Conservation (phyloP, 441 rosid genomes). For the Aleurites moluccanus region DNA sequence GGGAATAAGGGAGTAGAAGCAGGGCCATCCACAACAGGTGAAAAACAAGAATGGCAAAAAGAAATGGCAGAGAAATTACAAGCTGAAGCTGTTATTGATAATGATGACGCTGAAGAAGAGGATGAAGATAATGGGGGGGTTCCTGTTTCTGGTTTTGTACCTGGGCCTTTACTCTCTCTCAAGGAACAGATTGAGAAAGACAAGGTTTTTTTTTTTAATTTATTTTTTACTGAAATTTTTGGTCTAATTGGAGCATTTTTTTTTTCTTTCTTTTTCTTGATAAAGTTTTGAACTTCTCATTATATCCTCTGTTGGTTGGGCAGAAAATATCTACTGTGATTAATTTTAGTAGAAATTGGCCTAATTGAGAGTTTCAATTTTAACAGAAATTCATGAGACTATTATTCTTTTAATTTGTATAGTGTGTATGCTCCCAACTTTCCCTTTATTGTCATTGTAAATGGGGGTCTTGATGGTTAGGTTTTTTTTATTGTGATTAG, state of each 20-base stretch:
- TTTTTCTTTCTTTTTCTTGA: background rate
- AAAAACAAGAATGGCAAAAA: conserved; percentile 24
- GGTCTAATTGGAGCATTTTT: background rate
- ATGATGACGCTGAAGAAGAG: conserved; percentile 27
- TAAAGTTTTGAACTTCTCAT: background rate
- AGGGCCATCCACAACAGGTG: conserved; percentile 37
- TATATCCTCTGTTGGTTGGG: background rate
- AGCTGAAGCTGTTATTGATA: conserved; percentile 15
- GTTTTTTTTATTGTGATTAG: background rate
- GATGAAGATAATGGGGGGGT: conserved; percentile 24
- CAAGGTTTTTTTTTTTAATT: conserved; percentile 37
- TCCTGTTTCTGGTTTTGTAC: conserved; percentile 42
- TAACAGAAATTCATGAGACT: background rate
- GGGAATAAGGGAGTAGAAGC: conserved; percentile 36
- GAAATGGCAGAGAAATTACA: conserved; percentile 31
- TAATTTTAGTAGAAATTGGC: background rate
- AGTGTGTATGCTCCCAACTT: background rate
- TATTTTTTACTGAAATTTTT: background rate
- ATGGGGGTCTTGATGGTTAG: background rate
- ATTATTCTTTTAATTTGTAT: background rate
- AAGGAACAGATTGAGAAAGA: conserved; percentile 65
- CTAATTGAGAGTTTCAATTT: background rate
- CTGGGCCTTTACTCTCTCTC: conserved; percentile 58
- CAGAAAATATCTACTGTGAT: background rate
- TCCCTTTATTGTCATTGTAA: background rate